Evolutionary conservation across 1,139 yeast species (phyloP), one percentile per base, ranked within the genome.

Genomic region (Yamadazyma triangularis): DNA sequence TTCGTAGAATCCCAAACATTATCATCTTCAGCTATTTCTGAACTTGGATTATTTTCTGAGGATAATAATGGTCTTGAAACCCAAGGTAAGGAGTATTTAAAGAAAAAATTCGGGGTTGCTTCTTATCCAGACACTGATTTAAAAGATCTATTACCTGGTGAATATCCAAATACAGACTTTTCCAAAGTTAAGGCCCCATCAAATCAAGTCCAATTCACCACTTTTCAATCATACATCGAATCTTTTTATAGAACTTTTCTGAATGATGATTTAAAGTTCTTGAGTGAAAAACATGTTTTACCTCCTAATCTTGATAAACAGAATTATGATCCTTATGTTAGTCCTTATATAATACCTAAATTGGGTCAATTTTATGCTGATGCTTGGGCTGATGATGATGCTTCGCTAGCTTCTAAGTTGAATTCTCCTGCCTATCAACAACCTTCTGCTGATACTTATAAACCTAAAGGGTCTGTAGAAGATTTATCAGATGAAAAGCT

Each of bases 191-290:
- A 89, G 48, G 56, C 72, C 2, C 96, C 96, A 6, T 62, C 87
- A 2, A 89, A 86, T 54, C 98, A 91, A 59, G 94, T 91, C 13
- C 96, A 88, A 49, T 88, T 85, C 54, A 71, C 87, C 12, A 89
- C 98, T 0, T 93, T 86, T 53, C 82, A 86, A 41, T 63, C 91
- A 1, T 87, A 83, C 44, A 71, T 88, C 28, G 98, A 91, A 51
- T 86, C 91, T 22, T 91, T 75, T 52, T 89, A 83, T 58, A 69
- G 95, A 36, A 73, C 75, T 5, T 85, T 75, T 44, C 64, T 72
- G 15, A 95, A 82, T 40, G 96, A 88, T 23, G 98, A 91, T 51
- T 51, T 88, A 25, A 78, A 80, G 30, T 79, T 87, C 45, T 60
- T 91, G 32, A 75, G 76, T 40, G 81, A 77, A 40, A 77, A 77